These are phyloP conservation scores for Zopfia rhizophila DNA, from an alignment of 2,329 filamentous ascomycete genomes.

Conservation along the genomic window DNA sequence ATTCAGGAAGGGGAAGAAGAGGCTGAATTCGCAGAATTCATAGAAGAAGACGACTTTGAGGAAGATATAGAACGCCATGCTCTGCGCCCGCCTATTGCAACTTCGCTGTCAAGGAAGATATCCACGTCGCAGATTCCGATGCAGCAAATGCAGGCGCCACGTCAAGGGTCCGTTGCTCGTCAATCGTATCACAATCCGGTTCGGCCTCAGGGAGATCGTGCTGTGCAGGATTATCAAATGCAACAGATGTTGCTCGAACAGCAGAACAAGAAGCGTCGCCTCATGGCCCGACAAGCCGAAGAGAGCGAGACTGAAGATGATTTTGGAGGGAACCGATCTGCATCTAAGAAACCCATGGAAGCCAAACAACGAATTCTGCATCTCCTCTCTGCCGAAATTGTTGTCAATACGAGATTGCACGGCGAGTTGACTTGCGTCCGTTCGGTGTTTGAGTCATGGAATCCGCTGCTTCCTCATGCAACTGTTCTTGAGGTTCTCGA, in stretches of 20 bases:
- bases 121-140: conserved; percentile 12
- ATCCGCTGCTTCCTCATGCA: conserved; percentile 54
- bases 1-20: conserved; percentile 44
- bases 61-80: background rate
- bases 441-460: conserved; percentile 45
- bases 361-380: conserved; percentile 45
- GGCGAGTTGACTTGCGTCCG: conserved; percentile 43
- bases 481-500: conserved; percentile 56
- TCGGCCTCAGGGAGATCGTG: too few relatives aligned
- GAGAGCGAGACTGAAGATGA: too few relatives aligned
- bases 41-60: background rate
- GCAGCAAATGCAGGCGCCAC: background rate
- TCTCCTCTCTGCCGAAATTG: conserved; percentile 40
- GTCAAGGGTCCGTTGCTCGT: too few relatives aligned
- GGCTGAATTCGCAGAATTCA: conserved; percentile 24
- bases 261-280: too few relatives aligned
- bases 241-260: too few relatives aligned
- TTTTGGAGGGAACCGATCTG: background rate
- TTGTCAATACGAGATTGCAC: conserved; percentile 42
- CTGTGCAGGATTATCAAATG: too few relatives aligned
- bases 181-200: too few relatives aligned
- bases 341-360: conserved; percentile 39
- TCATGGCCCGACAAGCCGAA: too few relatives aligned
- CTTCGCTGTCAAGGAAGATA: too few relatives aligned
- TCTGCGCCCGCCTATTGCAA: background rate